These are phyloP conservation scores for Schoenoplectus triqueter DNA, from an alignment of 202 grass and related monocot genomes.

Conservation along the genomic window DNA sequence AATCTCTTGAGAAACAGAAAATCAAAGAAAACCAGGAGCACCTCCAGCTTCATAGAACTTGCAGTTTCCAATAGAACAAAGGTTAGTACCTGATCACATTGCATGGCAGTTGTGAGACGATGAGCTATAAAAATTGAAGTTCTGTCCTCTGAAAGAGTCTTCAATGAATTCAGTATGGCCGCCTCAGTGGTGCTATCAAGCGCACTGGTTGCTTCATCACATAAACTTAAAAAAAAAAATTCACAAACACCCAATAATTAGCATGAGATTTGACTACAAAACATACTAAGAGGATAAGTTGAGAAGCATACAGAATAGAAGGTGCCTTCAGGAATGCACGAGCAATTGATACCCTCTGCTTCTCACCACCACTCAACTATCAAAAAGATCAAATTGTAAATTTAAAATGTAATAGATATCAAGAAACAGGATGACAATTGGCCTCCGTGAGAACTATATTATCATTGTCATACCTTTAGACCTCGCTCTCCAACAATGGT, in stretches of 20 bases:
- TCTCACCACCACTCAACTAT: conserved; percentile 98
- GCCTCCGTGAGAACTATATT: conserved; percentile 39
- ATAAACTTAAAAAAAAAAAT: conserved; percentile 62
- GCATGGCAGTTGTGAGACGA: conserved; percentile 92
- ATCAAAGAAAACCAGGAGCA: neutral
- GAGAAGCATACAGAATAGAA: conserved; percentile 76
- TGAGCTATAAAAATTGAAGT: conserved; percentile 96
- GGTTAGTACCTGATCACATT: conserved; percentile 76
- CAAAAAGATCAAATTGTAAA: conserved; percentile 39
- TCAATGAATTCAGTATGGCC: conserved; percentile 85
- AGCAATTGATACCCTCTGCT: conserved; percentile 95
- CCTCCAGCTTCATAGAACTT: neutral
- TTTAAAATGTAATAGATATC: conserved; percentile 33
- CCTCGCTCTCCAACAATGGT: conserved; percentile 97
- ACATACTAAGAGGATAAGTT: conserved; percentile 10
- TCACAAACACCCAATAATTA: neutral
- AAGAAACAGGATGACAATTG: conserved; percentile 13
- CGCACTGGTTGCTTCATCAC: conserved; percentile 96
- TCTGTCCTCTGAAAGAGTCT: conserved; percentile 63
- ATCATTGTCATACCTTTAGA: conserved; percentile 69
- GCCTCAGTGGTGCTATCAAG: conserved; percentile 98
- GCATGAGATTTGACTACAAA: conserved; percentile 32
- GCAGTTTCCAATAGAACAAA: neutral
- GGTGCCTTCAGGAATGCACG: conserved; percentile 98
- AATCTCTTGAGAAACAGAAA: neutral